phyloP scores from a whole-genome alignment of 2,329 filamentous ascomycete species.

The Aureobasidium pullulans region DNA sequence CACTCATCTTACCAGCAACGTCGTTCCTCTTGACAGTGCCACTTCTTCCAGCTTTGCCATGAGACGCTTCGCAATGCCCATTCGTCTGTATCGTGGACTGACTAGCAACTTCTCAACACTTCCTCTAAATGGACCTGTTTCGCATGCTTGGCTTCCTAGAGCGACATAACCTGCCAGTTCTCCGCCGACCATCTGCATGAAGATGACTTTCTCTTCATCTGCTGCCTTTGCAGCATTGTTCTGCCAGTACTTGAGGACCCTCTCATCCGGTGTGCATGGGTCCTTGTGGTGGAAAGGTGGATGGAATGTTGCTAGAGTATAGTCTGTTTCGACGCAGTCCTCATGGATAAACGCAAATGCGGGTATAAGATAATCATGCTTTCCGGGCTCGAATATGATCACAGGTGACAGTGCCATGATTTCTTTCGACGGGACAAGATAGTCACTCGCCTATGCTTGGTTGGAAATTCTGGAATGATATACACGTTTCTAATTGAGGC shows the following conservation, averaged over 20 bases:
- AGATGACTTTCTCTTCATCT: constrained; percentile 43
- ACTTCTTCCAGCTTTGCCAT: constrained; percentile 50
- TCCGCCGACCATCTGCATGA: constrained; percentile 24
- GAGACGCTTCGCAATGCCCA: constrained; percentile 46
- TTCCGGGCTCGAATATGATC: neutral
- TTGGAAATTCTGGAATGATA: neutral
- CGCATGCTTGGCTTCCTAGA: constrained; percentile 44
- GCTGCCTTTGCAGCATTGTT: constrained; percentile 43
- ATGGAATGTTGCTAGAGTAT: constrained; percentile 51
- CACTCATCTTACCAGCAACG: constrained; percentile 43
- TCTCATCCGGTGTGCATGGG: constrained; percentile 26
- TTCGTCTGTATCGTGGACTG: constrained; percentile 42
- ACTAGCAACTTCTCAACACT: constrained; percentile 53
- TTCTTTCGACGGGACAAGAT: neutral
- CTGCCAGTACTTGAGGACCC: constrained; percentile 53
- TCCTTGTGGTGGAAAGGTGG: constrained; percentile 47
- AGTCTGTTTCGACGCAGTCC: constrained; percentile 52
- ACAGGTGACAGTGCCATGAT: neutral
- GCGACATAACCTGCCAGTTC: constrained; percentile 52
- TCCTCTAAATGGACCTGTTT: constrained; percentile 51
- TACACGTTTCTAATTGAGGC: neutral
- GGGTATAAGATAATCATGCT: constrained; percentile 47
- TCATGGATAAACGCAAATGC: constrained; percentile 53
- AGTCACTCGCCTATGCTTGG: neutral
- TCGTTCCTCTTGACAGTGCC: constrained; percentile 43